Evolutionary conservation across 352 stramenopile species (phyloP).

Genomic region (Globisporangium emineosum): DNA sequence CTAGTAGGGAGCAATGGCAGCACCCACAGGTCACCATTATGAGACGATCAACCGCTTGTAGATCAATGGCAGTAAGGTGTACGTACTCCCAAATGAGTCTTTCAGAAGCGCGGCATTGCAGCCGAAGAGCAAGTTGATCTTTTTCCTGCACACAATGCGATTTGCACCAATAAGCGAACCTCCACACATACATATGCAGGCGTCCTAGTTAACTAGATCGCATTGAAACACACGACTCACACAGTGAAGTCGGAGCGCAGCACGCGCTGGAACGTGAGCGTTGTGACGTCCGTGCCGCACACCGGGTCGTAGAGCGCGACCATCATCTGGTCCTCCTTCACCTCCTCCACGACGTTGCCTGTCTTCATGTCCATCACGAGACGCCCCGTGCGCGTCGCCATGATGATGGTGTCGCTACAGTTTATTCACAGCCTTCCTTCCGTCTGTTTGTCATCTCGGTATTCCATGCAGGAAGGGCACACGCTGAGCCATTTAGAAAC

Average conservation of each 20-base stretch:
- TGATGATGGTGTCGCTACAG: slow-evolving; percentile 8
- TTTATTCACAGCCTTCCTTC: background rate
- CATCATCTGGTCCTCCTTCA: slow-evolving; percentile 67
- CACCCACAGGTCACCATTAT: background rate
- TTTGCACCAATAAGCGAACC: background rate
- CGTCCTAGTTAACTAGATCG: background rate
- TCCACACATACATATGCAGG: background rate
- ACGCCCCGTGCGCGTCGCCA: slow-evolving; percentile 56
- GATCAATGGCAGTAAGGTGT: background rate
- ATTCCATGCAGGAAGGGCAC: no score
- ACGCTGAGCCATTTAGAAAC: background rate
- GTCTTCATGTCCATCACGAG: slow-evolving; percentile 50
- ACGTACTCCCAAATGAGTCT: slow-evolving; percentile 64
- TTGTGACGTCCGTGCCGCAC: slow-evolving; percentile 25
- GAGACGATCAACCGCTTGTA: background rate
- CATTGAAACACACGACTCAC: slow-evolving; percentile 21
- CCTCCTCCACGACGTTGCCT: slow-evolving; percentile 62
- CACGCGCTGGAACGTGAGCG: slow-evolving; percentile 46
- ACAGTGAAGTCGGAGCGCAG: slow-evolving; percentile 57
- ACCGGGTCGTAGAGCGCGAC: slow-evolving; percentile 51
- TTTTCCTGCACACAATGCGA: slow-evolving; percentile 17
- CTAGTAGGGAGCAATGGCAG: slow-evolving; percentile 17
- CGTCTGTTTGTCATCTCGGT: no score
- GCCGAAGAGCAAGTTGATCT: slow-evolving; percentile 60
- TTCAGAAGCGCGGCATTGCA: slow-evolving; percentile 65